These are phyloP conservation scores for Beauveria caledonica DNA, from an alignment of 2,329 filamentous ascomycete genomes.

Conservation along the genomic window DNA sequence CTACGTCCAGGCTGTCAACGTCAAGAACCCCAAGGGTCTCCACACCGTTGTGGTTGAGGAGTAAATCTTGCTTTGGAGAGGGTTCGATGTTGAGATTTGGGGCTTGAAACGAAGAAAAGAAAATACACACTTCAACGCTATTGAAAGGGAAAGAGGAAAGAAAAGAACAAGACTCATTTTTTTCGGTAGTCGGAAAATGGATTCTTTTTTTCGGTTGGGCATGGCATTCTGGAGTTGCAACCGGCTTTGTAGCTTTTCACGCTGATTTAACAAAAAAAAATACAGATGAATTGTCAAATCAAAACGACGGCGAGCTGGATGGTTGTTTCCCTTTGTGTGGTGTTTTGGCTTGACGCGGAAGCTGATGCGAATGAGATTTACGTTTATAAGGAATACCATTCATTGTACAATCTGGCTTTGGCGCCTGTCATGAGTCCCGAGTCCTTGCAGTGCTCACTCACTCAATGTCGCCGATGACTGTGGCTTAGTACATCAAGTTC, in stretches of 20 bases:
- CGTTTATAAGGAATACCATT: neutral
- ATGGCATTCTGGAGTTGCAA: slow-evolving; percentile 40
- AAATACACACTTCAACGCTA: slow-evolving; percentile 14
- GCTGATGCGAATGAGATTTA: neutral
- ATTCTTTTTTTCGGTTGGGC: slow-evolving; percentile 28
- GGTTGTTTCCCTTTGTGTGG: neutral
- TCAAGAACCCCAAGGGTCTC: slow-evolving; percentile 98
- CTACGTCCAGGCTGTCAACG: slow-evolving; percentile 99
- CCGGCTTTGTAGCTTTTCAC: slow-evolving; percentile 37
- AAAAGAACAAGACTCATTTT: slow-evolving; percentile 9
- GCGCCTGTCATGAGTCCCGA: no score
- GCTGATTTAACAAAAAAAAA: slow-evolving; percentile 21
- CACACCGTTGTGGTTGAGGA: slow-evolving; percentile 81
- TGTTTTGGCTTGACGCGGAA: neutral
- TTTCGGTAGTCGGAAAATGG: slow-evolving; percentile 30
- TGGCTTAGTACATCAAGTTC: no score
- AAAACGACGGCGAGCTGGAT: neutral
- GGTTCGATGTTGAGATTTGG: neutral
- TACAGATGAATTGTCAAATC: slow-evolving; percentile 10
- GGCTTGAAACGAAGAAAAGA: slow-evolving; percentile 16
- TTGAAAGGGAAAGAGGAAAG: slow-evolving; percentile 2
- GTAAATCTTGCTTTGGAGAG: slow-evolving; percentile 13
- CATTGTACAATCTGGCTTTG: neutral
- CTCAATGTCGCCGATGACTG: neutral
- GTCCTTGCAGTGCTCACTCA: no score